Evolutionary conservation across 1,284 basidiomycete species (phyloP).

Genomic region (Albatrellus sp.): DNA sequence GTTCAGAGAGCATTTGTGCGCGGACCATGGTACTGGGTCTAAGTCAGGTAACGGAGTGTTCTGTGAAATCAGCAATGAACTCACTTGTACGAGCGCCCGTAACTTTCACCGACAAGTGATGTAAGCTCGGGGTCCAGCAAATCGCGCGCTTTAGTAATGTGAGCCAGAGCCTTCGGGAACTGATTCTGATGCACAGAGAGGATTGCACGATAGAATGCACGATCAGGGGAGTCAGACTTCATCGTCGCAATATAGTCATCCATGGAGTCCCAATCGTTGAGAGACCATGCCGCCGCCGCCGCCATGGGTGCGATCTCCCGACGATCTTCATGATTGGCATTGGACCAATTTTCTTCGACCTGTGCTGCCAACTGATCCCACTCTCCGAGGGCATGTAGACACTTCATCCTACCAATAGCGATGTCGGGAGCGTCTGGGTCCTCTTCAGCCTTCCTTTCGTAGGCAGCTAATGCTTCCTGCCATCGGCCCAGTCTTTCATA

Average conservation of each 20-base stretch:
- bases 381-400: slow-evolving; percentile 93
- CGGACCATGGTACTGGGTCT: slow-evolving; percentile 78
- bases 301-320: slow-evolving; percentile 93
- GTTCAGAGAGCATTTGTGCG: slow-evolving; percentile 96
- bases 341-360: slow-evolving; percentile 85
- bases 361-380: slow-evolving; percentile 89
- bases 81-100: slow-evolving; percentile 92
- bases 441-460: slow-evolving; percentile 66
- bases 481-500: slow-evolving; percentile 95
- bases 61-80: slow-evolving; percentile 13
- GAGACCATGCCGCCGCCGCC: slow-evolving; percentile 93
- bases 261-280: slow-evolving; percentile 98
- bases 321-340: slow-evolving; percentile 74
- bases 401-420: slow-evolving; percentile 87
- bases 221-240: slow-evolving; percentile 88
- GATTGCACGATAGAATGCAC: slow-evolving; percentile 94
- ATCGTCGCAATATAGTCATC: slow-evolving; percentile 94
- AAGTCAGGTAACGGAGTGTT: background rate
- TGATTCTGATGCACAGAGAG: slow-evolving; percentile 94
- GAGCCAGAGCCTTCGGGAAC: slow-evolving; percentile 80
- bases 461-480: slow-evolving; percentile 88
- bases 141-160: slow-evolving; percentile 94
- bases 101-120: slow-evolving; percentile 90
- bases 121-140: slow-evolving; percentile 87
- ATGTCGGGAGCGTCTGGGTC: slow-evolving; percentile 65